Conservation (phyloP, 768 basidiomycete species). For the Lactarius trivialis region DNA sequence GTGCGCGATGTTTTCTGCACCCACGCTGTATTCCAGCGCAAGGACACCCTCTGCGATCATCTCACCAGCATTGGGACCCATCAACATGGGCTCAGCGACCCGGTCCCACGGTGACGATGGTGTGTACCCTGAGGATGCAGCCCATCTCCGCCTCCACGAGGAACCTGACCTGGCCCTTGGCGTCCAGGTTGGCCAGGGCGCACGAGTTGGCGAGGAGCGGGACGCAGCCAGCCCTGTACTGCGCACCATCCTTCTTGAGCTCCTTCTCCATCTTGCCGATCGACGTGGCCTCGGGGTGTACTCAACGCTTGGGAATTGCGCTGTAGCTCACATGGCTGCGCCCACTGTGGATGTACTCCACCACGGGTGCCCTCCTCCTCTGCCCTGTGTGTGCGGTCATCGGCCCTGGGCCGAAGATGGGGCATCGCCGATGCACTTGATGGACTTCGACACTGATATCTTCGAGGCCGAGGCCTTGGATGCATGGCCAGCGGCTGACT, state of each 20-base stretch:
- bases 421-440: conserved; percentile 98
- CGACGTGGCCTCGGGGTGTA: conserved; percentile 93
- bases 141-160: conserved; percentile 60
- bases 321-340: conserved; percentile 98
- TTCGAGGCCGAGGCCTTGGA: conserved; percentile 80
- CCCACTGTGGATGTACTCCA: conserved; percentile 83
- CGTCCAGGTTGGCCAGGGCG: conserved; percentile 93
- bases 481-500: conserved; percentile 86
- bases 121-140: conserved; percentile 85
- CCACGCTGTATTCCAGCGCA: conserved; percentile 93
- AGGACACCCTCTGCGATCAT: conserved; percentile 89
- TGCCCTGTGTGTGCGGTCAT: conserved; percentile 99
- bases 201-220: conserved; percentile 93
- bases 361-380: conserved; percentile 98
- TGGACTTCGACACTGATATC: conserved; percentile 82
- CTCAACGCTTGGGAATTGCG: conserved; percentile 89
- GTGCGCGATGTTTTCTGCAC: conserved; percentile 91
- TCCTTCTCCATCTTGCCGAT: conserved; percentile 98
- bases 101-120: conserved; percentile 69
- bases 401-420: conserved; percentile 97
- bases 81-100: neutral
- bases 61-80: conserved; percentile 90
- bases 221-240: conserved; percentile 93
- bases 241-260: conserved; percentile 79
- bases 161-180: conserved; percentile 93